Base-by-base conservation (phyloP, 129 eudicot species). In the Chrysanthemum makinoi region DNA sequence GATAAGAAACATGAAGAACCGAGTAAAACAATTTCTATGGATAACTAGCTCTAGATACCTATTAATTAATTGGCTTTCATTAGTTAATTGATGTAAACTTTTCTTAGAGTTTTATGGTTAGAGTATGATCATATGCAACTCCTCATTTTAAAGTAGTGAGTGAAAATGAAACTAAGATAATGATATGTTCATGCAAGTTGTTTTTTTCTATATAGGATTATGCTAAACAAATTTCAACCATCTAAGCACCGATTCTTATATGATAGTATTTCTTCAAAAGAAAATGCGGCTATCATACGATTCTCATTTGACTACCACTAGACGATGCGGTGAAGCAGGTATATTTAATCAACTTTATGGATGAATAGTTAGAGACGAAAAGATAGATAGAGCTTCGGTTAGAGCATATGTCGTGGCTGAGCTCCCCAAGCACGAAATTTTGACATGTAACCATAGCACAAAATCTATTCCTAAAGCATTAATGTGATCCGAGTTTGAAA, bases 381-480 rank as follows among this genome's bases (percentile, higher is more conserved):
- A 65, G 43, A 33, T 35, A 10, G 22, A 33, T 35, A 10, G 22
- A 14, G 8, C n/a, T 66, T 63, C 48, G 10, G 14, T 65, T 3
- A 5, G 9, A 18, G 53, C 19, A 60, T 13, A 18, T 1, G 10
- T 55, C 22, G 64, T 20, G 43, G 18, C 51, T 18, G 18, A 17
- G 16, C 19, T 57, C 30, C 11, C 10, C 0, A 12, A 6, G 15
- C 14, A 48, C 18, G 48, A 26, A 47, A 11, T 56, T 55, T 13
- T 10, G 15, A 76, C 46, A 52, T 49, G 24, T 43, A 68, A 60
- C 61, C 19, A 28, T 47, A 24, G 30, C 30, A 67, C 11, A 10
- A 49, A 57, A 76, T 59, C n/a, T 68, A 59, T 66, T 18, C 24
- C 53, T 56, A 57, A 66, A 14, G 43, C 43, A 35, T 30, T 39